Conservation (phyloP, 1,284 basidiomycete species). For the Trichosporon sp. region DNA sequence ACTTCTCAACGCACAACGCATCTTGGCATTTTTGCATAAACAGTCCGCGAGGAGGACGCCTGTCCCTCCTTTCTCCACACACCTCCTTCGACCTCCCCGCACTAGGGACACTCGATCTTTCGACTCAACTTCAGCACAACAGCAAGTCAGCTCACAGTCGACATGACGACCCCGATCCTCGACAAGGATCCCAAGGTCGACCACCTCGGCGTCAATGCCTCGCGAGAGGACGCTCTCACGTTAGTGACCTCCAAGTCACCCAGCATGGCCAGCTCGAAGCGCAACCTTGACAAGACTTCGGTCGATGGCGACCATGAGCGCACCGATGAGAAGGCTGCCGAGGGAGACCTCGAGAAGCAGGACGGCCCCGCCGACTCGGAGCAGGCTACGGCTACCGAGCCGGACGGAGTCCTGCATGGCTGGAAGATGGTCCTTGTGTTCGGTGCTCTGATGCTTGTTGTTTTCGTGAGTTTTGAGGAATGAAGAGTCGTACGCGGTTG, state of each 20-base stretch:
- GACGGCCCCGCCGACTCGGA: not conserved
- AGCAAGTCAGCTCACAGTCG: not conserved
- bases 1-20: too few species aligned
- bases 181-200: not conserved
- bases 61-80: not conserved
- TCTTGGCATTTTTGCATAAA: not conserved
- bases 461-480: constrained; percentile 35
- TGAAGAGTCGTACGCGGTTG: not conserved
- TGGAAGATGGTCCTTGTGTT: constrained; percentile 31
- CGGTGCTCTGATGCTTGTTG: constrained; percentile 34
- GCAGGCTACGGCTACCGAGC: not conserved
- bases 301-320: not conserved
- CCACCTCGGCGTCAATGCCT: not conserved
- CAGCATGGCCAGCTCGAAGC: not conserved
- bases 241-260: not conserved
- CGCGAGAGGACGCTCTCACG: not conserved
- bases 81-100: not conserved
- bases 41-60: not conserved
- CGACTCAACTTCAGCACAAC: not conserved
- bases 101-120: not conserved
- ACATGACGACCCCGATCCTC: not conserved
- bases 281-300: not conserved
- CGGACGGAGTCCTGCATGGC: constrained; percentile 27
- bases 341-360: not conserved
- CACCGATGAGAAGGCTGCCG: not conserved